Percentiles rank a stretch among this genome's conserved stretches.
Conservation (phyloP, 1,139 yeast species). For the Candida sanyaensis region DNA sequence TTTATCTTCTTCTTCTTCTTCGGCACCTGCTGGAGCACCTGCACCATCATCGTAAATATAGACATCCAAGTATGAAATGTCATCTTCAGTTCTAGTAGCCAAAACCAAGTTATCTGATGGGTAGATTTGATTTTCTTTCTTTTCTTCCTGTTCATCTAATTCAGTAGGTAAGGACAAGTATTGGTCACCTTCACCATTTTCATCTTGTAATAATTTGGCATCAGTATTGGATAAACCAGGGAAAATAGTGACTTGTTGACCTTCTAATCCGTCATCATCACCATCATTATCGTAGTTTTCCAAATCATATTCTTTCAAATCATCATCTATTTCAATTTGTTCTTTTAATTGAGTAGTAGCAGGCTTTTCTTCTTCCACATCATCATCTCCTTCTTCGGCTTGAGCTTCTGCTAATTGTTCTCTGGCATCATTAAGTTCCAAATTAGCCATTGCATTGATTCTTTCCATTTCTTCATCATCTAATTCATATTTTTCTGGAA, state of each 20-base stretch:
- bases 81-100: conserved; percentile 96
- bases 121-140: conserved; percentile 79
- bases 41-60: conserved; percentile 95
- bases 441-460: conserved; percentile 80
- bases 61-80: conserved; percentile 86
- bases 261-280: conserved; percentile 38
- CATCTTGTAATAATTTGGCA: conserved; percentile 47
- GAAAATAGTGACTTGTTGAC: conserved; percentile 59
- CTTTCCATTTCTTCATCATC: conserved; percentile 93
- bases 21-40: conserved; percentile 68
- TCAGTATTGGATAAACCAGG: conserved; percentile 65
- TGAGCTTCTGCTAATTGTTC: conserved; percentile 53
- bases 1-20: conserved; percentile 64
- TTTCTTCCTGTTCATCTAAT: conserved; percentile 67
- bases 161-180: conserved; percentile 74
- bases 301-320: conserved; percentile 82
- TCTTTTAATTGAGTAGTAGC: conserved; percentile 34
- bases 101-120: conserved; percentile 89
- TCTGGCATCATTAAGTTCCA: conserved; percentile 76
- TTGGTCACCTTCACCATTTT: conserved; percentile 54
- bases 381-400: conserved; percentile 21
- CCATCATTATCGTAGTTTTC: conserved; percentile 80
- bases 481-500: conserved; percentile 84
- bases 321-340: conserved; percentile 72
- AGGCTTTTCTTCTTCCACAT: conserved; percentile 17